Percentiles rank a stretch among this genome's conserved stretches.
These are phyloP conservation scores for Mycena maculata DNA, from an alignment of 768 basidiomycete species.

Conservation along the genomic window DNA sequence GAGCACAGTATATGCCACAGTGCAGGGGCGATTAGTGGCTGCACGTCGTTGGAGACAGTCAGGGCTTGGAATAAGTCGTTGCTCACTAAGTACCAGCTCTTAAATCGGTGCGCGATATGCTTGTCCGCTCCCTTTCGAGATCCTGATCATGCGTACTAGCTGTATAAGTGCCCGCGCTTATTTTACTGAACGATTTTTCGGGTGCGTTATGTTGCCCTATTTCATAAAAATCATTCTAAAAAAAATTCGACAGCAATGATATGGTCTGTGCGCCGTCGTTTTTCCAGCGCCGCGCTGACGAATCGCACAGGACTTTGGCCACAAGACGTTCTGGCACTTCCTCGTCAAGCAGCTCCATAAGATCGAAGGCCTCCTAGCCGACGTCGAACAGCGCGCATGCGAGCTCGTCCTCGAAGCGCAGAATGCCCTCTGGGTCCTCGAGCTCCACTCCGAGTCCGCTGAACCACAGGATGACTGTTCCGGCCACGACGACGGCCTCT, in stretches of 20 bases:
- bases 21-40: conserved; percentile 39
- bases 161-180: conserved; percentile 52
- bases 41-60: conserved; percentile 44
- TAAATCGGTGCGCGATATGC: conserved; percentile 42
- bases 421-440: conserved; percentile 52
- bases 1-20: conserved; percentile 41
- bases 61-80: conserved; percentile 48
- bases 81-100: conserved; percentile 45
- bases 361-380: conserved; percentile 43
- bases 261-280: conserved; percentile 42
- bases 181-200: conserved; percentile 55
- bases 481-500: conserved; percentile 28
- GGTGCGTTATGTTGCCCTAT: conserved; percentile 40
- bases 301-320: conserved; percentile 52
- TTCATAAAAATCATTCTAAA: not conserved
- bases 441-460: conserved; percentile 34
- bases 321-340: conserved; percentile 50
- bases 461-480: conserved; percentile 27
- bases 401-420: conserved; percentile 48
- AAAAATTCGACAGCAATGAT: conserved; percentile 43
- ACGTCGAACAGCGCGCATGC: conserved; percentile 49
- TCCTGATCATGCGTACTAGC: conserved; percentile 32
- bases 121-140: not conserved
- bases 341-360: conserved; percentile 46
- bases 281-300: conserved; percentile 27